phyloP scores from a whole-genome alignment of 129 eudicot genomes.

The Erigeron canadensis region DNA sequence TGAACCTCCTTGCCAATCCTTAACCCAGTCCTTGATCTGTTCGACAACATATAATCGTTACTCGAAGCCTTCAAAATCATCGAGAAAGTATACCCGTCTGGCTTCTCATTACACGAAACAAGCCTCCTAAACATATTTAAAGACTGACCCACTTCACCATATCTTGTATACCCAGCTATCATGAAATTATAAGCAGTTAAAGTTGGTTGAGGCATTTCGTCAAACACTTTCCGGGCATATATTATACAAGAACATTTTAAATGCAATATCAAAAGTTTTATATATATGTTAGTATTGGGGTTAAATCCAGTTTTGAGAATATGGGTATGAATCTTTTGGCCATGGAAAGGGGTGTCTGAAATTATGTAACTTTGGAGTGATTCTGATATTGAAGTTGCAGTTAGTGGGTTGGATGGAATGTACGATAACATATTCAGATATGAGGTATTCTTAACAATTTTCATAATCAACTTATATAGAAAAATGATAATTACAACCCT shows the following conservation, averaged over 20 bases:
- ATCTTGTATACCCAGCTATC: slow-evolving; percentile 61
- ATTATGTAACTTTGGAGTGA: slow-evolving; percentile 63
- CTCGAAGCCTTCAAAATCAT: slow-evolving; percentile 76
- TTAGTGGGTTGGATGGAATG: slow-evolving; percentile 3
- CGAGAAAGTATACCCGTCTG: slow-evolving; percentile 77
- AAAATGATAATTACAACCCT: no score
- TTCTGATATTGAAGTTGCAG: slow-evolving; percentile 43
- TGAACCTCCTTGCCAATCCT: slow-evolving; percentile 68
- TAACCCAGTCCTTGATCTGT: neutral
- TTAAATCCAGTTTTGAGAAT: slow-evolving; percentile 68
- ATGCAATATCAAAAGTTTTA: slow-evolving; percentile 64
- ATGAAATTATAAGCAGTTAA: slow-evolving; percentile 76
- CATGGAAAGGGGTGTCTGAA: slow-evolving; percentile 68
- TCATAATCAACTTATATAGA: no score
- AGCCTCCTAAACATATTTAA: slow-evolving; percentile 55
- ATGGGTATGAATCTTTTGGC: slow-evolving; percentile 78
- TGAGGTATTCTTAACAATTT: no score
- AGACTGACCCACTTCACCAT: slow-evolving; percentile 40
- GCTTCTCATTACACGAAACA: slow-evolving; percentile 43
- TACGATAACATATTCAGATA: neutral
- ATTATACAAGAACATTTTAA: slow-evolving; percentile 51
- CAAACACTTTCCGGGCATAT: slow-evolving; percentile 75
- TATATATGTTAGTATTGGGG: slow-evolving; percentile 63
- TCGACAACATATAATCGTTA: slow-evolving; percentile 16
- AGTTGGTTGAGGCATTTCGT: slow-evolving; percentile 69